A percentile compares a stretch with the other conserved stretches of the same genome.
These are phyloP conservation scores for Punica granatum DNA, from an alignment of 345 rosid species.

Conservation along the genomic window DNA sequence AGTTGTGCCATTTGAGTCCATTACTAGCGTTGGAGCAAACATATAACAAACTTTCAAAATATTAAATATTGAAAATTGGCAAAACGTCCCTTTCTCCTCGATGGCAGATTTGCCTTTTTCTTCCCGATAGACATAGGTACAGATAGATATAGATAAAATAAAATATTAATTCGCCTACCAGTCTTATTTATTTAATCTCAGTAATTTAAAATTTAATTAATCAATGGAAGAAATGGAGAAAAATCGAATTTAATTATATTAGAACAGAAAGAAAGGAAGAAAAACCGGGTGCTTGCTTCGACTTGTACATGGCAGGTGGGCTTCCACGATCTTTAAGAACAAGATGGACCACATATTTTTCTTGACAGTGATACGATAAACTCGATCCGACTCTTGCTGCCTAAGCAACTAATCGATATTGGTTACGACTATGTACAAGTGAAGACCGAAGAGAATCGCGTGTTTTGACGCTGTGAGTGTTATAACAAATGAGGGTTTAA, in stretches of 20 bases:
- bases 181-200: no score
- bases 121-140: no score
- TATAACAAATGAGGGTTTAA: no score
- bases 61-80: not conserved
- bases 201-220: no score
- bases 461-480: no score
- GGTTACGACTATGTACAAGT: no score
- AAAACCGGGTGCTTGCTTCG: not conserved
- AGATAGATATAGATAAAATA: no score
- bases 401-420: no score
- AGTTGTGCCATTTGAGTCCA: not conserved
- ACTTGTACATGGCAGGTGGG: not conserved
- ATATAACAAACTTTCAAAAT: not conserved
- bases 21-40: not conserved
- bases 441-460: no score
- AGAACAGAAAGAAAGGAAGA: not conserved
- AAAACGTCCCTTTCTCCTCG: not conserved
- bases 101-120: not conserved
- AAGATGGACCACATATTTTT: not conserved
- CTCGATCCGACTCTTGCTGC: no score
- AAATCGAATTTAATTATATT: not conserved
- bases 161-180: no score
- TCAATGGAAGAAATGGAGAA: not conserved
- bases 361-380: not conserved
- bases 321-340: not conserved